A percentile compares a stretch with the other conserved stretches of the same genome.
Evolutionary conservation across 108 stramenopile genomes (phyloP).

Genomic region (Cyclotella cryptica): DNA sequence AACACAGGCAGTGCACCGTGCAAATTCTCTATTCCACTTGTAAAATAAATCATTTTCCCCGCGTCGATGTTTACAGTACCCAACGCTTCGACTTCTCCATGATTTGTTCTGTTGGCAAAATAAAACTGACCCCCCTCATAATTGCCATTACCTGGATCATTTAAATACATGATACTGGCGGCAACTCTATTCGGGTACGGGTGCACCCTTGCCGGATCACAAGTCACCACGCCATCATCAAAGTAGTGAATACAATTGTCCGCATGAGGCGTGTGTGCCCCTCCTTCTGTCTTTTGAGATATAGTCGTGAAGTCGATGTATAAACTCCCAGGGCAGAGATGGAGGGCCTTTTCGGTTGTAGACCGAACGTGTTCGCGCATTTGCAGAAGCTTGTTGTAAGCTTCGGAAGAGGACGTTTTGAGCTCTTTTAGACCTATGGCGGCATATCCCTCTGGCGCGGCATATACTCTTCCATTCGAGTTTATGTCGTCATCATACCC

Average conservation of each 20-base stretch:
- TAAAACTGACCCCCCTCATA: constrained; percentile 42
- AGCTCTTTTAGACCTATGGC: constrained; percentile 40
- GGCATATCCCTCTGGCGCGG: constrained; percentile 31
- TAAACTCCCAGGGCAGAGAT: constrained; percentile 50
- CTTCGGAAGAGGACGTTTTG: constrained; percentile 14
- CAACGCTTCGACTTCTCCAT: constrained; percentile 31
- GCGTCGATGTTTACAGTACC: constrained; percentile 12
- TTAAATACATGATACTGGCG: constrained; percentile 45
- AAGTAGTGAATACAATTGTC: constrained; percentile 58
- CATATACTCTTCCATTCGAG: constrained; percentile 22
- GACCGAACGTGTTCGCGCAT: constrained; percentile 50
- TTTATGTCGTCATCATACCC: constrained; percentile 25
- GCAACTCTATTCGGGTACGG: constrained; percentile 45
- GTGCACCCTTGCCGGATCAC: constrained; percentile 35
- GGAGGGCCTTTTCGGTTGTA: constrained; percentile 35
- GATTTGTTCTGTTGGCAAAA: constrained; percentile 38
- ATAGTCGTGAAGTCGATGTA: constrained; percentile 52
- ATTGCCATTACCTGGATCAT: constrained; percentile 33
- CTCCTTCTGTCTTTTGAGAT: constrained; percentile 46
- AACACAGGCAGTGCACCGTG: constrained; percentile 53
- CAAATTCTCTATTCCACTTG: constrained; percentile 53
- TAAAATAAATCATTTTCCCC: constrained; percentile 54
- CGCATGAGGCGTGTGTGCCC: constrained; percentile 53
- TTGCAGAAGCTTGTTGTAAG: constrained; percentile 31
- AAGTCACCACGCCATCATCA: constrained; percentile 28